Base-by-base conservation (phyloP, 495 filamentous ascomycete species). In the Annulohypoxylon nitens region DNA sequence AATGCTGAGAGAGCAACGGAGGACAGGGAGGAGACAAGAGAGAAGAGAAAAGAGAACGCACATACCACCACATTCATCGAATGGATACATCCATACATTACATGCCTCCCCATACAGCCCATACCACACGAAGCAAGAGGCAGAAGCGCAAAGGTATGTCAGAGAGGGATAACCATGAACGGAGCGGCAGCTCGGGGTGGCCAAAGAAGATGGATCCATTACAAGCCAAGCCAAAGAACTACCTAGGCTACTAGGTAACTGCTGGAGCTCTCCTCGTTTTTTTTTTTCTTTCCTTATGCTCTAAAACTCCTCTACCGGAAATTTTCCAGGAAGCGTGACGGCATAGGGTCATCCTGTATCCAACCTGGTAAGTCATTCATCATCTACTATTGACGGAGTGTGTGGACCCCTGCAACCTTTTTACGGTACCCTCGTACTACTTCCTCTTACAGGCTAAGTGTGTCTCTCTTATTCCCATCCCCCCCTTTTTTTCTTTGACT, bases 351-450 rank as follows among this genome's bases (percentile, higher is more conserved):
- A 75, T 75, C 63, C 59, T 71, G 58, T 33, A 67, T 67, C 57
- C 67, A 75, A 75, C 72, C 59, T 67, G 67, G 72, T 67, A 75
- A 67, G 72, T 75, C 72, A 75, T 75, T 70, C 72, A 75, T 74
- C 61, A 55, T 66, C 54, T 61, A 70, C 66, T 70, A 70, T 75
- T 70, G 67, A 75, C 58, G 63, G 67, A 64, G 67, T 34, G 43
- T 50, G 63, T 64, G 60, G 62, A 71, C 67, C 72, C 72, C 67
- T 71, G 67, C 30, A 55, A 67, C 67, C 57, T 36, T 67, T 58
- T 43, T 1, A 41, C 36, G 4, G 67, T 75, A 75, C 71, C 59
- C 59, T 51, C 53, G 72, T 75, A 75, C 64, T 71, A 70, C 72
- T 75, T 70, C 72, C 72, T 45, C 57, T 73, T 71, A 70, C 59